Evolutionary conservation across 768 basidiomycete genomes (phyloP).

Genomic region (Russula virescens): DNA sequence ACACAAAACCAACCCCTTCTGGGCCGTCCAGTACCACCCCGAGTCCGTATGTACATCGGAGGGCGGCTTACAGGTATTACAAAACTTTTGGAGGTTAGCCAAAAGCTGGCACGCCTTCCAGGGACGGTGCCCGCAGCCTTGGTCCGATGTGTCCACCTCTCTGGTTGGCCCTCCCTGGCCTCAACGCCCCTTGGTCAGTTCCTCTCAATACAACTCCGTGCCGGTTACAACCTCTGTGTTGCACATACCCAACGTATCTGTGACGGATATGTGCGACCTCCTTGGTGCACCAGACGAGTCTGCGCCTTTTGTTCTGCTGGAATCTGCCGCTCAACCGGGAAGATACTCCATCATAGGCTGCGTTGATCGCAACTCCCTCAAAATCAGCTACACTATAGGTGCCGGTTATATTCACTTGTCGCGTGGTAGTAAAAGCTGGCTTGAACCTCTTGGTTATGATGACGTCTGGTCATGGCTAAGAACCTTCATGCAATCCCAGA

Average conservation of each 20-base stretch:
- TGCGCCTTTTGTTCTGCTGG: constrained; percentile 63
- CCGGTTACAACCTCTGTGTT: constrained; percentile 30
- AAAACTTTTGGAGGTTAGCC: constrained; percentile 71
- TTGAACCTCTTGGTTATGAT: constrained; percentile 41
- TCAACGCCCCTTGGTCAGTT: constrained; percentile 31
- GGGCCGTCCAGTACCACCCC: constrained; percentile 88
- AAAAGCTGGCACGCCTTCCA: constrained; percentile 45
- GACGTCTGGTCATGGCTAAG: constrained; percentile 75
- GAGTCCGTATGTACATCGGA: constrained; percentile 71
- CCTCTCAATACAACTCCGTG: constrained; percentile 15
- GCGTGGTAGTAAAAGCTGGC: constrained; percentile 32
- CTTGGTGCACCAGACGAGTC: constrained; percentile 54
- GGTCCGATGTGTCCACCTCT: constrained; percentile 35
- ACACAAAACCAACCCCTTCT: constrained; percentile 64
- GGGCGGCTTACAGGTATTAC: constrained; percentile 61
- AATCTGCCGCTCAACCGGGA: constrained; percentile 73
- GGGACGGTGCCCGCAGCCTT: constrained; percentile 37
- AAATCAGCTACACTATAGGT: constrained; percentile 52
- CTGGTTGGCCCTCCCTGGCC: constrained; percentile 58
- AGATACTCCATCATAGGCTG: constrained; percentile 68
- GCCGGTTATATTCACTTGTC: constrained; percentile 45
- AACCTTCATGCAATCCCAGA: constrained; percentile 54
- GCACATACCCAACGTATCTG: constrained; percentile 38
- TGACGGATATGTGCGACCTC: constrained; percentile 51
- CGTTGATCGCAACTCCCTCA: constrained; percentile 46